Evolutionary conservation across 1,284 basidiomycete genomes (phyloP), one percentile per base, ranked within the genome.

Genomic region (Irpex sp.): DNA sequence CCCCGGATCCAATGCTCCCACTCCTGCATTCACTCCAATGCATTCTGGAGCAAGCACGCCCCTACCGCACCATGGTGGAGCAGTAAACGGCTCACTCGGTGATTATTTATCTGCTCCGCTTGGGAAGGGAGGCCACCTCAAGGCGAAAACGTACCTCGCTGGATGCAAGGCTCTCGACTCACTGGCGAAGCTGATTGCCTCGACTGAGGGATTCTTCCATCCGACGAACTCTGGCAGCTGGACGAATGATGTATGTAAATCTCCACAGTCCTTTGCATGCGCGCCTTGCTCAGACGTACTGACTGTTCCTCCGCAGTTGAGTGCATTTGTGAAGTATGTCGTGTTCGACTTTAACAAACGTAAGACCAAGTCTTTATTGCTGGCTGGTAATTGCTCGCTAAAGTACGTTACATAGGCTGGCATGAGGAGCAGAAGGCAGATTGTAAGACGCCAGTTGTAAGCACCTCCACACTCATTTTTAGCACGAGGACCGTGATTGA

Each of bases 131-230:
- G 51, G 70, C 1, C 67, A 72, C 5, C 64, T 73, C 14, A 79
- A 76, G 63, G 67, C 70, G n/a, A 80, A 76, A 68, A 79, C 82
- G 1, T 94, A 90, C 72, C 78, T 96, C 16, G 94, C 84, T 8
- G 94, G 94, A 3, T 93, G 87, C 45, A 92, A 88, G 73, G 93
- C 94, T 4, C 77, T 98, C 61, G 93, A 96, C 69, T 90, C 93
- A 23, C 77, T 97, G 12, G 86, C 87, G 18, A 88, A 88, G 71
- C 78, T 97, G 63, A 87, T 98, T 63, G 92, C 93, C 19, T 94
- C 91, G 9, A 92, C 89, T 36, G 94, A 98, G 74, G 90, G 85
- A 63, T 94, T 92, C 75, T 95, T 94, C 73, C 93, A 94, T 71
- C 91, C 91, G 0, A 85, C 87, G 5, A 89, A 88, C 67, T 85